Conservation (phyloP, 2,329 filamentous ascomycete species). For the Dendryphion nanum region DNA sequence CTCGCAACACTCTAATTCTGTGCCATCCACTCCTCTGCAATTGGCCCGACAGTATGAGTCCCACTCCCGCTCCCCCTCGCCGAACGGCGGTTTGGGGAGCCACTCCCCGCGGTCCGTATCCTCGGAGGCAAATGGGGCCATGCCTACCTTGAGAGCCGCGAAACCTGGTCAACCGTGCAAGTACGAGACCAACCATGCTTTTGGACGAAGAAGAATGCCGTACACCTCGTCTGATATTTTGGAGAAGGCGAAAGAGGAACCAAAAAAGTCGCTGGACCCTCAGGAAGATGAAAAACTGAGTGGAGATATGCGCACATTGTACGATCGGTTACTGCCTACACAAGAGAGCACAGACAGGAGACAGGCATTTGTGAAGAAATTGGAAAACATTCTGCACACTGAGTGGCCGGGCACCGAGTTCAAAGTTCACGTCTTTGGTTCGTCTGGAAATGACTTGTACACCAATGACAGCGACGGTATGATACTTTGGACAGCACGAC, state of each 20-base stretch:
- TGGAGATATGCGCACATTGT: slow-evolving; percentile 81
- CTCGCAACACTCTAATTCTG: slow-evolving; percentile 77
- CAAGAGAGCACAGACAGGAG: slow-evolving; percentile 74
- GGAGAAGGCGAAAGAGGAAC: slow-evolving; percentile 65
- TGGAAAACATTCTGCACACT: slow-evolving; percentile 83
- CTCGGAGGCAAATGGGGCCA: slow-evolving; percentile 77
- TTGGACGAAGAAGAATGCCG: slow-evolving; percentile 81
- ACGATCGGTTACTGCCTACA: slow-evolving; percentile 80
- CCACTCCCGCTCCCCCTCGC: slow-evolving; percentile 73
- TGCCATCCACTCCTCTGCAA: slow-evolving; percentile 91
- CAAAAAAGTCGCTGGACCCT: slow-evolving; percentile 54
- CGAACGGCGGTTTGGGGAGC: slow-evolving; percentile 67
- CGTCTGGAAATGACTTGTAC: slow-evolving; percentile 90
- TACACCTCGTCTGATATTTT: slow-evolving; percentile 87
- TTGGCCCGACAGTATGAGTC: slow-evolving; percentile 82
- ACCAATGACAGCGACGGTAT: slow-evolving; percentile 94
- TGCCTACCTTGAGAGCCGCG: slow-evolving; percentile 65
- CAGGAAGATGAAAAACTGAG: slow-evolving; percentile 57
- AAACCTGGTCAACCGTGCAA: slow-evolving; percentile 64
- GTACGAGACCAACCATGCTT: slow-evolving; percentile 83
- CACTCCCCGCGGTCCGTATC: slow-evolving; percentile 89
- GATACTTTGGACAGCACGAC: no score
- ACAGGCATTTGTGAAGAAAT: slow-evolving; percentile 74
- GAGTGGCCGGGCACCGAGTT: slow-evolving; percentile 92
- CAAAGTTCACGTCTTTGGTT: slow-evolving; percentile 92